Base-by-base conservation (phyloP, 2,329 filamentous ascomycete genomes). In the Colletotrichum phormii region DNA sequence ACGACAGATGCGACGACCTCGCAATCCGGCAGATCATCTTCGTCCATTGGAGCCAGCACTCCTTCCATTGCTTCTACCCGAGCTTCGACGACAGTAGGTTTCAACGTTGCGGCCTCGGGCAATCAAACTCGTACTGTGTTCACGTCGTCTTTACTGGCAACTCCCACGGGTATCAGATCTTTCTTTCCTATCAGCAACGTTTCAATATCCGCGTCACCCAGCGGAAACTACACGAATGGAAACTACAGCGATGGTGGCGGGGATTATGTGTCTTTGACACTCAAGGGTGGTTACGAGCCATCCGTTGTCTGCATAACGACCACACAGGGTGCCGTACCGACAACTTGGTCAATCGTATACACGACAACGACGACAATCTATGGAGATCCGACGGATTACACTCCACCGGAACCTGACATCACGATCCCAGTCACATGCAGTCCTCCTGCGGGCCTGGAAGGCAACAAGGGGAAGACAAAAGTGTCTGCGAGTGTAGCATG, bases 331-430 rank as follows among this genome's bases (percentile, higher is more conserved):
- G 51, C 42, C 4, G 35, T 67, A 46, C 46, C 62, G 9, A 85
- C 83, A 46, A 78, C 75, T 11, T 87, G 83, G 77, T 84, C 83
- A 3, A 81, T 89, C 46, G 77, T 87, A 22, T 83, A 89, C 79
- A 88, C 86, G 4, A 80, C 84, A 26, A 89, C 88, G 1, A 80
- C 85, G 62, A 89, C 87, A 22, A 86, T 87, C 77, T 82, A 78
- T 9, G 86, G 84, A 18, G 82, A 87, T 65, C 82, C 81, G 4
- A 79, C 76, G 29, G 82, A 86, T 65, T 89, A 89, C 75, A 87
- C 83, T 9, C 82, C 85, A 1, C 85, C 84, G 0, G 88, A 82
- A 72, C 80, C 84, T 4, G 77, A 83, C 12, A 81, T 88, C 35
- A 77, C 75, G 22, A 83, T 81, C 2, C 85, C 83, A 5, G 58